phyloP scores from a whole-genome alignment of 352 stramenopile species.

The Phytopythium vexans region DNA sequence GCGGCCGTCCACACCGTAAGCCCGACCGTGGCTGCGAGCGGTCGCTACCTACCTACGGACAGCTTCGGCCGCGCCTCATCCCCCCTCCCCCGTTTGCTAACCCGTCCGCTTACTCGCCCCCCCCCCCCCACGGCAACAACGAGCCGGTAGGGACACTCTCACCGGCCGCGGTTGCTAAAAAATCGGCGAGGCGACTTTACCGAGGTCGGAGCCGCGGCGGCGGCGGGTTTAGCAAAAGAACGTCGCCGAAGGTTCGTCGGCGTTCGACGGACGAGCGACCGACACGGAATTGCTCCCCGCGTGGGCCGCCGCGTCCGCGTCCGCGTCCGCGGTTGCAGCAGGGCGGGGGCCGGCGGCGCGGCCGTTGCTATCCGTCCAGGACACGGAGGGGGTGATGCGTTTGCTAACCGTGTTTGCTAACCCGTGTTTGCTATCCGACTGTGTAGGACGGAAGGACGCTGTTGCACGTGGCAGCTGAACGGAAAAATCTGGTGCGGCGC shows the following conservation, averaged over 20 bases:
- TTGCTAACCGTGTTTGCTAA: not conserved
- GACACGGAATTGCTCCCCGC: no score
- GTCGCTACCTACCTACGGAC: not conserved
- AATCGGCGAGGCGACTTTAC: no score
- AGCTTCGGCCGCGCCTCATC: not conserved
- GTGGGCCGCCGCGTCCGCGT: no score
- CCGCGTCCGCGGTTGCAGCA: not conserved
- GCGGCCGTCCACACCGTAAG: not conserved
- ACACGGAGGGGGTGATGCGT: not conserved
- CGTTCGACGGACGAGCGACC: not conserved
- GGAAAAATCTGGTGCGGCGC: constrained; percentile 21
- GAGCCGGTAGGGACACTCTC: no score
- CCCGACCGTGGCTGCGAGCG: not conserved
- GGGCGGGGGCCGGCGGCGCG: not conserved
- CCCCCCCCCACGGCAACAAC: no score
- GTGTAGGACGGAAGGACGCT: constrained; percentile 31
- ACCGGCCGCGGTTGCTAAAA: no score
- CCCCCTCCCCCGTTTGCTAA: not conserved
- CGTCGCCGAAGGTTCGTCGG: not conserved
- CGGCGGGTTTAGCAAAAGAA: constrained; percentile 3
- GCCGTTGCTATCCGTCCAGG: not conserved
- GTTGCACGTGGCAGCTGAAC: constrained; percentile 22
- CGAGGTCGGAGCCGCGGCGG: not conserved
- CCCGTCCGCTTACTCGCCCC: not conserved
- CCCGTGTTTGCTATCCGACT: constrained; percentile 1